Evolutionary conservation across 2,329 filamentous ascomycete genomes (phyloP), one percentile per base, ranked within the genome.

Genomic region (Cladosporium sp.): DNA sequence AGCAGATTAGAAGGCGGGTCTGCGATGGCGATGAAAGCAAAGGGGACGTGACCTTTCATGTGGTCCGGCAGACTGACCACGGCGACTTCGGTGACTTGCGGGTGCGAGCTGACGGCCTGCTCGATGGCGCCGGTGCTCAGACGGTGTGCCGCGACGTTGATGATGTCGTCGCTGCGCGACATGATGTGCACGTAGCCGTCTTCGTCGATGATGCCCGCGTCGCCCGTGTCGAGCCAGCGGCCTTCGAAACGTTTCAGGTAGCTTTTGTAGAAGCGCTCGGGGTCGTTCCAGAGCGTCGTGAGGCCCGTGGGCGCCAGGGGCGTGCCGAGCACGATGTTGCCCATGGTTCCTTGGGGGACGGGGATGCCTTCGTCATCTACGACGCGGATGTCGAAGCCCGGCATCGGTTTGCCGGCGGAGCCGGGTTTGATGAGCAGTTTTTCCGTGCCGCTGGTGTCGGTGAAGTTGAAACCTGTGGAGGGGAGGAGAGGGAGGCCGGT

Each of bases 111-210:
- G 53, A 96, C 86, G 47, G 88, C 91, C 74, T 96, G 89, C 70
- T 96, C 91, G 66, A 96, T 93, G 29, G 85, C 80, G 43, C 89
- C 88, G 9, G 90, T 95, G 55, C 86, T 92, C 54, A 96, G 84
- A 12, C 91, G 81, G 71, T 96, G 91, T 4, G 91, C 90, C 35
- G 90, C 91, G n/a, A 95, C 91, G 63, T 96, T 96, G 63, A 96
- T 90, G 53, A 96, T 85, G 67, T 96, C 91, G 70, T 96, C 91
- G 27, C 77, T 77, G 47, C 81, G 68, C 3, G 76, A 74, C 78
- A 84, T 83, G 58, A 85, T 75, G 58, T 82, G 78, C 27, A 83
- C 73, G 57, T 82, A 82, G 4, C 79, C 80, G 35, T 92, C 84
- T 12, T 78, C 67, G 63, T 96, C 91, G 51, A 96, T 82, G 74